Conservation (phyloP, 768 basidiomycete genomes). For the Hirschioporus abietinus region DNA sequence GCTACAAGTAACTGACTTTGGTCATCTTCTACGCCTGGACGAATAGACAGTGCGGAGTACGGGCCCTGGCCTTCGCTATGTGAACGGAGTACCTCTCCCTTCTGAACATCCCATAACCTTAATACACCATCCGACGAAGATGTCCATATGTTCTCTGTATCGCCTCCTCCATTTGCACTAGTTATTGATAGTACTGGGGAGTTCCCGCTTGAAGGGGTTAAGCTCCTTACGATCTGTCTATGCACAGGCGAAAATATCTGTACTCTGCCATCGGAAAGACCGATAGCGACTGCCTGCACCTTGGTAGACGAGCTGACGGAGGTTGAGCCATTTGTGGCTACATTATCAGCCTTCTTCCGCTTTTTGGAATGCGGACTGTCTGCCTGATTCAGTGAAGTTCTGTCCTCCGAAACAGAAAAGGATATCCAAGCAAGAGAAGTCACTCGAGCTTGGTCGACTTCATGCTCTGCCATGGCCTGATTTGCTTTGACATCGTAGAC, state of each 20-base stretch:
- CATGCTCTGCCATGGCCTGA: conserved; percentile 52
- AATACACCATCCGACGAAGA: conserved; percentile 53
- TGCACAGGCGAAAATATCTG: conserved; percentile 58
- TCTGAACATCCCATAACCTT: conserved; percentile 52
- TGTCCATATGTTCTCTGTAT: conserved; percentile 41
- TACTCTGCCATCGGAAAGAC: conserved; percentile 56
- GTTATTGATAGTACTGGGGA: conserved; percentile 48
- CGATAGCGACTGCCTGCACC: conserved; percentile 47
- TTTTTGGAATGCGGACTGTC: conserved; percentile 46
- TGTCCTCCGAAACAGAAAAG: conserved; percentile 25
- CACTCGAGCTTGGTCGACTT: conserved; percentile 49
- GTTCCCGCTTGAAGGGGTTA: conserved; percentile 51
- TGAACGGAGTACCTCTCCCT: conserved; percentile 44
- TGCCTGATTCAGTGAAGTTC: conserved; percentile 19
- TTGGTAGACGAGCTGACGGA: conserved; percentile 20
- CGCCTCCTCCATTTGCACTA: conserved; percentile 23
- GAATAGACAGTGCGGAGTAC: conserved; percentile 45
- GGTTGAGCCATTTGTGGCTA: conserved; percentile 23
- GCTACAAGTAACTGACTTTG: conserved; percentile 45
- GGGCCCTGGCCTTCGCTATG: conserved; percentile 56
- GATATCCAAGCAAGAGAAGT: conserved; percentile 49
- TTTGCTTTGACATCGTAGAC: conserved; percentile 55
- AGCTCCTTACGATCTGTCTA: conserved; percentile 46
- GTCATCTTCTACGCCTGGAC: conserved; percentile 29
- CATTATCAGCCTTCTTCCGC: conserved; percentile 38